Base-by-base conservation (phyloP, 2,329 filamentous ascomycete species). In the Scedosporium apiospermum region DNA sequence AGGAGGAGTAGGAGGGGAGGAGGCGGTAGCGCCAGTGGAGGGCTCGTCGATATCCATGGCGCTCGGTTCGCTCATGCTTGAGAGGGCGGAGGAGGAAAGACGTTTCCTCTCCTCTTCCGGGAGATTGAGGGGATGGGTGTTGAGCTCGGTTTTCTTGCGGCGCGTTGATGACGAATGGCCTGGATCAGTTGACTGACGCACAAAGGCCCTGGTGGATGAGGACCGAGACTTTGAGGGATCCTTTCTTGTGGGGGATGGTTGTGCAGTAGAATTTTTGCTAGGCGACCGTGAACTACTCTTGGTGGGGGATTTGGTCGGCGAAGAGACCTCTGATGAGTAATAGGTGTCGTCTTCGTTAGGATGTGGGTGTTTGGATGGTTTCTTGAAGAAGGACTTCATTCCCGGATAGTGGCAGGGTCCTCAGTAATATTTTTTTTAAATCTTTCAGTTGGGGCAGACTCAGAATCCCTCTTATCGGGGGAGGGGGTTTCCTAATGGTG, bases 91-190 rank as follows among this genome's bases (percentile, higher is more conserved):
- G 68, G 82, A 82, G 58, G 88, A 91, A 63, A 90, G 76, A 65
- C 90, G 86, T 74, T 90, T 89, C 70, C 91, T 84, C 81, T 96
- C 88, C 78, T 96, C 92, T 57, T 92, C 92, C 2, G 89, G 91
- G 23, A 96, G 85, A 71, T 97, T 97, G 61, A 97, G 83, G 46
- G 93, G 93, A 74, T 97, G 93, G 2, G 86, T 88, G 72, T 93
- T 84, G 66, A 81, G 80, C 72, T 90, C 87, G 71, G 79, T 75
- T 72, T 84, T 85, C 68, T 76, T 77, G 66, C 82, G 78, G 63
- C 82, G 78, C 41, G 73, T 76, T 57, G 76, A 78, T 16, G 72
- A 72, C 34, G 76, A 77, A 66, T 66, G 61, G 16, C 74, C 74
- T 26, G 78, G 74, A 64, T 83, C 80, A 64, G 78, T 79, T 44